Percentiles rank a stretch among this genome's conserved stretches.
These are phyloP conservation scores for Fistulinella cinereoalba DNA, from an alignment of 1,284 basidiomycete species.

Conservation along the genomic window DNA sequence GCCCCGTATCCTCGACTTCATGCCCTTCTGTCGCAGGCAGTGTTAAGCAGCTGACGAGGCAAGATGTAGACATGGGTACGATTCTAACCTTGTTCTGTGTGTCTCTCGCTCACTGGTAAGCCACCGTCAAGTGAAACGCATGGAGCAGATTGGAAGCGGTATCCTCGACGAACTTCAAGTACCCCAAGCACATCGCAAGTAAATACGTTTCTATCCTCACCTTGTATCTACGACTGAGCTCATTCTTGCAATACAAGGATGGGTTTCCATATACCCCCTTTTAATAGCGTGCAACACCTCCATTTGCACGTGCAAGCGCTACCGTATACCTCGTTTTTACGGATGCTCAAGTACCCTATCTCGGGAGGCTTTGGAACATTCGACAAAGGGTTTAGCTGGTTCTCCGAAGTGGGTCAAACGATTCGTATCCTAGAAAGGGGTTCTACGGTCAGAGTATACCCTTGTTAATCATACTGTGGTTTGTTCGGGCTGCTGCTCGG, in stretches of 20 bases:
- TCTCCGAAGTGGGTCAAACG: constrained; percentile 64
- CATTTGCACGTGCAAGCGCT: constrained; percentile 77
- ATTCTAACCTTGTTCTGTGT: not conserved
- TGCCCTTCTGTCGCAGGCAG: constrained; percentile 11
- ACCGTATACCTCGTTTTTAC: constrained; percentile 53
- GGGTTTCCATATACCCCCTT: constrained; percentile 83
- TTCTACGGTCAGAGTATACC: constrained; percentile 48
- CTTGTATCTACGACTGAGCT: not conserved
- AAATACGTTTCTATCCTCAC: constrained; percentile 1
- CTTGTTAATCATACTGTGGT: constrained; percentile 42
- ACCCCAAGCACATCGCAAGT: constrained; percentile 46
- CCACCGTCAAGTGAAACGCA: constrained; percentile 48
- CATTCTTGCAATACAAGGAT: constrained; percentile 41
- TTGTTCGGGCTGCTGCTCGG: too few relatives aligned
- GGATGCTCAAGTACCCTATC: constrained; percentile 59
- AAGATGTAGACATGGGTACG: constrained; percentile 29
- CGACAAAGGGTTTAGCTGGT: constrained; percentile 77
- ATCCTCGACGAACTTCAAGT: constrained; percentile 49
- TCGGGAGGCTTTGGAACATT: constrained; percentile 37
- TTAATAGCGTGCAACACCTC: constrained; percentile 75
- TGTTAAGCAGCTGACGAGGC: constrained; percentile 17
- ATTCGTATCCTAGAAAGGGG: constrained; percentile 59
- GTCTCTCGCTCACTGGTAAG: not conserved
- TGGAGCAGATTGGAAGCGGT: constrained; percentile 58
- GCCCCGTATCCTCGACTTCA: not conserved